phyloP scores from a whole-genome alignment of 805 yeast species.

The Saturnispora serradocipensis region DNA sequence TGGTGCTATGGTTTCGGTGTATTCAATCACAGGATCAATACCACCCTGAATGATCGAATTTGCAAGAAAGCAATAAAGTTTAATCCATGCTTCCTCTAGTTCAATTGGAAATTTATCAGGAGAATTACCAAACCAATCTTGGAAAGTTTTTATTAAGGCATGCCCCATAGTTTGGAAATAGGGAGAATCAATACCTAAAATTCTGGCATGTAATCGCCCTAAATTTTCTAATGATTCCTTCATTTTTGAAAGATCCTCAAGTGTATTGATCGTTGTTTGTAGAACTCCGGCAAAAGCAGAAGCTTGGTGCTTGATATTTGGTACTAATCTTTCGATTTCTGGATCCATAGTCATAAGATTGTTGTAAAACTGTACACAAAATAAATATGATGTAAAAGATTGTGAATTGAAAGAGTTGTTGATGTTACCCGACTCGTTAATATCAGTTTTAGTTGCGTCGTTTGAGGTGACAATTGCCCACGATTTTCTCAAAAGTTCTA shows the following conservation, averaged over 20 bases:
- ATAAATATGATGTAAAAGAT: conserved; percentile 47
- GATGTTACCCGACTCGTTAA: background rate
- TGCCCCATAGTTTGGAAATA: conserved; percentile 68
- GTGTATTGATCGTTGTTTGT: conserved; percentile 53
- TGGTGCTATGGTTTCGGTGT: conserved; percentile 10
- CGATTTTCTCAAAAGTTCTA: conserved; percentile 36
- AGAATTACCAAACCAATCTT: conserved; percentile 42
- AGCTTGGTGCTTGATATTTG: conserved; percentile 72
- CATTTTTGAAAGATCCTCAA: conserved; percentile 49
- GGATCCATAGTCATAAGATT: conserved; percentile 57
- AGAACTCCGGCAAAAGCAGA: conserved; percentile 72
- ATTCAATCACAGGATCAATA: conserved; percentile 37
- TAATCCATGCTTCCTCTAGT: conserved; percentile 62
- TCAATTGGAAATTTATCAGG: conserved; percentile 42
- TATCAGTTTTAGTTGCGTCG: conserved; percentile 7
- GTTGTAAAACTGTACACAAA: conserved; percentile 69
- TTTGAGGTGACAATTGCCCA: conserved; percentile 34
- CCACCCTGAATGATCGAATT: conserved; percentile 58
- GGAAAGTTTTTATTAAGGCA: conserved; percentile 58
- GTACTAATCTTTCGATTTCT: conserved; percentile 53
- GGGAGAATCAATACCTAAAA: conserved; percentile 60
- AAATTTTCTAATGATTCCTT: conserved; percentile 52
- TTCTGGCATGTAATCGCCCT: conserved; percentile 69
- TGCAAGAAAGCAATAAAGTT: conserved; percentile 58
- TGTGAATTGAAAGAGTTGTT: conserved; percentile 14